Evolutionary conservation across 2,329 filamentous ascomycete genomes (phyloP).

Genomic region (Pseudopyrenochaeta lycopersici): DNA sequence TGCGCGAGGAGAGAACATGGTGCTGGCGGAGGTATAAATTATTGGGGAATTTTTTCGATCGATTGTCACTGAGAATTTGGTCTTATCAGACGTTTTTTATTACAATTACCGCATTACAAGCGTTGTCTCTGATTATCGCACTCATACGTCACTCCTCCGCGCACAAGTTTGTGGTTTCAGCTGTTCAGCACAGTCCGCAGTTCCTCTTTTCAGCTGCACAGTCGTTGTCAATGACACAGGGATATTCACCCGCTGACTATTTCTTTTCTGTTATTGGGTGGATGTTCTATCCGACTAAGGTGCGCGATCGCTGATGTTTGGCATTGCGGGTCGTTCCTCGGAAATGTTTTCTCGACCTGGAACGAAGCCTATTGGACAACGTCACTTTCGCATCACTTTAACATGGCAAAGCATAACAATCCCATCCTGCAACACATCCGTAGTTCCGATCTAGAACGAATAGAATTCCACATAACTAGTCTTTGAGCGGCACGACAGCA

Average conservation of each 20-base stretch:
- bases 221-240: background rate
- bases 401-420: slow-evolving; percentile 1
- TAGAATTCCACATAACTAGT: no score
- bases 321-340: background rate
- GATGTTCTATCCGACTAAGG: background rate
- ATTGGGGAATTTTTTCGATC: background rate
- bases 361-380: slow-evolving; percentile 8
- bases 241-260: background rate
- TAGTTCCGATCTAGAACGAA: no score
- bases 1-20: slow-evolving; percentile 14
- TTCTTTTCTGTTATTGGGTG: background rate
- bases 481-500: no score
- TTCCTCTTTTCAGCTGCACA: background rate
- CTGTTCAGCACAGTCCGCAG: background rate
- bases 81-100: no score
- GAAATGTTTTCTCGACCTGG: background rate
- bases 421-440: no score
- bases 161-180: background rate
- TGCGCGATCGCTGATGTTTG: background rate
- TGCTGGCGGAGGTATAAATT: background rate
- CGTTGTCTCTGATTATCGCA: background rate
- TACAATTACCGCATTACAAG: no score
- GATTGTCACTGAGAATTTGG: no score
- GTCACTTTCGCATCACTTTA: slow-evolving; percentile 15
- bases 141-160: slow-evolving; percentile 10